Base-by-base conservation (phyloP, 1,284 basidiomycete genomes). In the Cutaneotrichosporon spelunceum region DNA sequence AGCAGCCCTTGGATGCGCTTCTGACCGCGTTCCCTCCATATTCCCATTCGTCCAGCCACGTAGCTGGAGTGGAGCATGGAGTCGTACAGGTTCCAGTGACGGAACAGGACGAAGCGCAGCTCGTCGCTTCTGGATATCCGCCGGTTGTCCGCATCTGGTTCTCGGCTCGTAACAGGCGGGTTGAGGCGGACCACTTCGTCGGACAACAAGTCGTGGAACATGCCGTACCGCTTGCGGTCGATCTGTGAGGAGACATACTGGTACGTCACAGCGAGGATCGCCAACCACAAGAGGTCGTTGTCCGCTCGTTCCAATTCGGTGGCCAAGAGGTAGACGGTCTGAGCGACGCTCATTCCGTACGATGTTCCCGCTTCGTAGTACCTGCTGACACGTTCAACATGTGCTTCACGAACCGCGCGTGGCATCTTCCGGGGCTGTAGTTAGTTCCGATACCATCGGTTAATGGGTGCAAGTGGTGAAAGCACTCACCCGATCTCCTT, bases 11-110 rank as follows among this genome's bases (percentile, higher is more conserved):
- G 91, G 56, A 99, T 80, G 65, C 88, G 86, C 74, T 92, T 93
- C 62, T 89, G 83, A 4, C 96, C 96, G 57, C 87, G 86, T 75
- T 99, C 95, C 72, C 90, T 90, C 96, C 96, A 99, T 56, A 97
- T 90, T 2, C 93, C 93, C 66, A 99, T 84, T 77, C 94, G 93
- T 47, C 89, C 88, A 1, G 94, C 95, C 16, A 99, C 89, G 72
- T 99, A 99, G 66, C 89, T 89, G 1, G 93, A 96, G 76, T 99
- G 95, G 73, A 90, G 89, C 95, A 99, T 99, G 13, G 93, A 87
- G 72, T 97, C 93, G 74, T 98, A 98, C 45, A 99, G 79, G 53
- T 88, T 96, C 96, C 96, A 99, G 79, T 99, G 96, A 57, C 95
- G 84, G 77, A 96, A 95, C 53, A 99, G 83, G 78, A 89, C 93